These are phyloP conservation scores for Stachybotrys chartarum DNA, from an alignment of 2,329 filamentous ascomycete species.

Conservation along the genomic window DNA sequence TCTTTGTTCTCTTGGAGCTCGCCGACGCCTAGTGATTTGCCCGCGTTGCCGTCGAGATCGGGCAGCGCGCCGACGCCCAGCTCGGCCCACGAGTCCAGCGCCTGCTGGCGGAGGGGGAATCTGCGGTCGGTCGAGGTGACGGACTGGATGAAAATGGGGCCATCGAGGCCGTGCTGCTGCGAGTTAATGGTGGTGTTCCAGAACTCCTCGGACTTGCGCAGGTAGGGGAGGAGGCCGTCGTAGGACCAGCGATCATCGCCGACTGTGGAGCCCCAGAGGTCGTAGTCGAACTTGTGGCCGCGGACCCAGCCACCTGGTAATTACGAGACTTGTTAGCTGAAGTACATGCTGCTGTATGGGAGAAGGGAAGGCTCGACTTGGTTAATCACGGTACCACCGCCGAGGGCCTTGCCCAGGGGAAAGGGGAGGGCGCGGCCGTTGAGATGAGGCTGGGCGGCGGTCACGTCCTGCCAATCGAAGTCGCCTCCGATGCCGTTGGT, in stretches of 20 bases:
- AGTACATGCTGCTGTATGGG: not conserved
- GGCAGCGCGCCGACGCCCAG: conserved; percentile 21
- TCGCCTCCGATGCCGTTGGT: conserved; percentile 18
- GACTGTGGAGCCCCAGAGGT: conserved; percentile 26
- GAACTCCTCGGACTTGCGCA: conserved; percentile 24
- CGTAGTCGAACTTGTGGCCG: conserved; percentile 32
- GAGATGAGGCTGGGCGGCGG: conserved; percentile 17
- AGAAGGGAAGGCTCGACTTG: conserved; percentile 5
- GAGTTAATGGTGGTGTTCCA: conserved; percentile 13
- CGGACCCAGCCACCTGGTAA: conserved; percentile 26
- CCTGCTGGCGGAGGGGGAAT: conserved; percentile 27
- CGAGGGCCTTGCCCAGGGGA: conserved; percentile 28
- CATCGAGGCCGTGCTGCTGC: conserved; percentile 27
- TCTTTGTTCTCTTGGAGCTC: conserved; percentile 16
- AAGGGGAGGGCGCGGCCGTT: conserved; percentile 13
- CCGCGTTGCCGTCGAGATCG: conserved; percentile 15
- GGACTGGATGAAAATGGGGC: conserved; percentile 23
- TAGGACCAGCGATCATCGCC: conserved; percentile 34
- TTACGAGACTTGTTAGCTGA: too few relatives aligned
- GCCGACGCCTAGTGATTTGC: conserved; percentile 20
- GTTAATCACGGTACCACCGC: conserved; percentile 31
- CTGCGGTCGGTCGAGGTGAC: conserved; percentile 21
- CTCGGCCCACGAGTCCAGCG: conserved; percentile 29
- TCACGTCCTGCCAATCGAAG: conserved; percentile 25
- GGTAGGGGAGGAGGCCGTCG: conserved; percentile 34